phyloP scores from a whole-genome alignment of 106 monocot species.

The Dendrobium chrysotoxum region DNA sequence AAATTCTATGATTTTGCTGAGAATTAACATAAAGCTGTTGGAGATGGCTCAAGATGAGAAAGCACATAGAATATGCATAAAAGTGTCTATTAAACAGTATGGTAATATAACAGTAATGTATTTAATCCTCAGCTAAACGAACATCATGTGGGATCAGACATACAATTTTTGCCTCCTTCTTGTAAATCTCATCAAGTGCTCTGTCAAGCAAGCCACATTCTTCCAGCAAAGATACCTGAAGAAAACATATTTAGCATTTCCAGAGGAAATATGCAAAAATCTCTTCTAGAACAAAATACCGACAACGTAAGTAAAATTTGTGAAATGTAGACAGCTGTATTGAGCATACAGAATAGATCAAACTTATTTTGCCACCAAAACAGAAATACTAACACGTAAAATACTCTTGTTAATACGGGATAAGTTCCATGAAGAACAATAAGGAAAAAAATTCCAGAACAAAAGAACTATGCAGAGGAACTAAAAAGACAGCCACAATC shows the following conservation, averaged over 20 bases:
- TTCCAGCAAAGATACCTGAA: constrained; percentile 90
- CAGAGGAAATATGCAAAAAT: not conserved
- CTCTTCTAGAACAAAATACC: not conserved
- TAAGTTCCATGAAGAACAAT: not conserved
- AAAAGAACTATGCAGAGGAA: not conserved
- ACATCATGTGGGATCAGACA: not conserved
- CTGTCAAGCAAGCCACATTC: constrained; percentile 73
- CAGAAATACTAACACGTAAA: no score
- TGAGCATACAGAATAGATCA: no score
- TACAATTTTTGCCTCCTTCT: constrained; percentile 87
- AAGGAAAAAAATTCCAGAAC: not conserved
- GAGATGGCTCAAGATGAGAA: not conserved
- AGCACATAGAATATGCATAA: not conserved
- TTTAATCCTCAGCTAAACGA: not conserved
- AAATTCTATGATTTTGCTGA: not conserved
- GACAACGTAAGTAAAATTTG: not conserved
- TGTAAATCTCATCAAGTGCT: constrained; percentile 85
- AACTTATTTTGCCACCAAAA: no score
- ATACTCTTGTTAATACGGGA: no score
- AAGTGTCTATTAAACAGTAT: not conserved
- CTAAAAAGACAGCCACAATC: not conserved
- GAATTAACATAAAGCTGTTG: not conserved
- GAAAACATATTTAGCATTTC: not conserved
- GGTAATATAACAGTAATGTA: not conserved
- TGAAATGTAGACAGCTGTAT: no score